These are phyloP conservation scores for Chenopodium album DNA, from an alignment of 148 eudicot species.

Conservation along the genomic window DNA sequence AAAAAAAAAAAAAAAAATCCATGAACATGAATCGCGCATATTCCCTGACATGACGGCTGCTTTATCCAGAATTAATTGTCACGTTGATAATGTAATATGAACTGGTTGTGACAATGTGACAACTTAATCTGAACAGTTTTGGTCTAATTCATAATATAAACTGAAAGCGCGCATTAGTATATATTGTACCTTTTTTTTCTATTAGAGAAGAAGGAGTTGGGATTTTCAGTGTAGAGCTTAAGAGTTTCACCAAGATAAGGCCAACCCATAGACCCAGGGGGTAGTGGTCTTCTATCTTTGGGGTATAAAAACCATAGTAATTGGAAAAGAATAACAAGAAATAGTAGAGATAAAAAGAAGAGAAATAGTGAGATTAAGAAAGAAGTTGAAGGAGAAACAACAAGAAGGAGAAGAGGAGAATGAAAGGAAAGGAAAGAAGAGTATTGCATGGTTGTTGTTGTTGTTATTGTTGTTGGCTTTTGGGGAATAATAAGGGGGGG, in stretches of 20 bases:
- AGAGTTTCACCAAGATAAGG: constrained; percentile 96
- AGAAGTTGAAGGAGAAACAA: constrained; percentile 6
- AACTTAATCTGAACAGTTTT: too few relatives aligned
- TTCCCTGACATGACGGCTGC: background rate
- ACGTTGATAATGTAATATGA: background rate
- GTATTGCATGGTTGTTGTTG: constrained; percentile 22
- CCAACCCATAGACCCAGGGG: constrained; percentile 95
- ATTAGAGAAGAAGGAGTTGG: constrained; percentile 72
- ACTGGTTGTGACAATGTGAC: background rate
- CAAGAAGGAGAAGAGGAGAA: background rate
- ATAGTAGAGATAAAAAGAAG: constrained; percentile 14
- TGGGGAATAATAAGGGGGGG: background rate
- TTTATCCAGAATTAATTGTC: background rate
- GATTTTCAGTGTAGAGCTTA: constrained; percentile 76
- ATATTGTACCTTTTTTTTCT: constrained; percentile 47
- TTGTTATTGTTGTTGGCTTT: background rate
- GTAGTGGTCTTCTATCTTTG: constrained; percentile 32
- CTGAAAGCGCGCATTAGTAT: too few relatives aligned
- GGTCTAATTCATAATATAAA: too few relatives aligned
- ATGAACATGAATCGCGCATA: background rate
- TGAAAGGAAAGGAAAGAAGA: background rate
- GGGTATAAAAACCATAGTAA: constrained; percentile 28
- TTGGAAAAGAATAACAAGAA: constrained; percentile 18
- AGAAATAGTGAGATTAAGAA: constrained; percentile 11
- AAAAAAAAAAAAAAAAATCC: background rate